Percentiles rank a stretch among this genome's conserved stretches.
Evolutionary conservation across 2,329 filamentous ascomycete genomes (phyloP).

Genomic region (Macroventuria anomochaeta): DNA sequence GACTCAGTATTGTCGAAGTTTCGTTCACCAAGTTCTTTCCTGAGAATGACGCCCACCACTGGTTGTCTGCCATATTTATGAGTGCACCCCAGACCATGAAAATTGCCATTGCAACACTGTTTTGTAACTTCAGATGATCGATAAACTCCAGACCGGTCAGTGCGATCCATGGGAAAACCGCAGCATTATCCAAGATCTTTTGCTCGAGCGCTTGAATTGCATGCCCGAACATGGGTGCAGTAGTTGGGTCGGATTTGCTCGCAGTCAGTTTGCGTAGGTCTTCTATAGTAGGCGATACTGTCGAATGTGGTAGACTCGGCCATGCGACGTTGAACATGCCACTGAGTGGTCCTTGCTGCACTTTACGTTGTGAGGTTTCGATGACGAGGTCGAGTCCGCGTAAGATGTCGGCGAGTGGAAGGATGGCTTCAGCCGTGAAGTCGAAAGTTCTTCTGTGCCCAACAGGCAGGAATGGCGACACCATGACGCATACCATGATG

Average conservation of each 20-base stretch:
- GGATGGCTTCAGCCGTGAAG: slow-evolving; percentile 14
- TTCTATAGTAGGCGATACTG: slow-evolving; percentile 7
- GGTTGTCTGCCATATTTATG: slow-evolving; percentile 14
- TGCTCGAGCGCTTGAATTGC: slow-evolving; percentile 13
- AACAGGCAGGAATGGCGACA: slow-evolving; percentile 17
- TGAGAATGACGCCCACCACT: slow-evolving; percentile 23
- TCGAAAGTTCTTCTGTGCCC: slow-evolving; percentile 3
- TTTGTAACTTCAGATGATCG: slow-evolving; percentile 10
- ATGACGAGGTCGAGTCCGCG: slow-evolving; percentile 16
- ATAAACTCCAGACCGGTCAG: slow-evolving; percentile 14
- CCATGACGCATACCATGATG: slow-evolving; percentile 22
- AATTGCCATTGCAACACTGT: slow-evolving; percentile 17
- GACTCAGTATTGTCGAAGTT: slow-evolving; percentile 14
- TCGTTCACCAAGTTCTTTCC: slow-evolving; percentile 21
- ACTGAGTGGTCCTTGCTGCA: slow-evolving; percentile 17
- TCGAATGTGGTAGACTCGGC: slow-evolving; percentile 7
- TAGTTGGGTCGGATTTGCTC: background rate
- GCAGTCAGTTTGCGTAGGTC: slow-evolving; percentile 7
- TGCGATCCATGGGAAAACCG: slow-evolving; percentile 13
- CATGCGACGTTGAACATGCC: slow-evolving; percentile 13
- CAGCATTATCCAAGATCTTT: slow-evolving; percentile 2
- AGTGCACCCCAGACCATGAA: slow-evolving; percentile 29
- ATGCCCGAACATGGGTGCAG: slow-evolving; percentile 8
- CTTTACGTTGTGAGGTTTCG: slow-evolving; percentile 11
- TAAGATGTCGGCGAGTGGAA: slow-evolving; percentile 17